Evolutionary conservation across 306 rosid genomes (phyloP).

Genomic region (Lotus japonicus): DNA sequence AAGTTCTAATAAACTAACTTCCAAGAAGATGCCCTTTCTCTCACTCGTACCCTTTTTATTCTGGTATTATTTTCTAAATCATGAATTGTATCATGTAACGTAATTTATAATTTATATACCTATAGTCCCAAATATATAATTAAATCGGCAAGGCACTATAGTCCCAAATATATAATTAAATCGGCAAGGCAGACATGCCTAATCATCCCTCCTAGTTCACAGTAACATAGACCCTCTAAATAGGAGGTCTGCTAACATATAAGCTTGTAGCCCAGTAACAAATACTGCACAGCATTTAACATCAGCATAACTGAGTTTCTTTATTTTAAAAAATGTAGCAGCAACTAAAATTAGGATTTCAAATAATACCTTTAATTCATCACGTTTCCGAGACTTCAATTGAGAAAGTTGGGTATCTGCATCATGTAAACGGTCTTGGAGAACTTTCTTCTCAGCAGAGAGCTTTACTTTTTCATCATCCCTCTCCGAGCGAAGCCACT

Average conservation of each 20-base stretch:
- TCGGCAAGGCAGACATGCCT: neutral
- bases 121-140: too few relatives aligned
- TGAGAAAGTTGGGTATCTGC: constrained; percentile 83
- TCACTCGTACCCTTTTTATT: neutral
- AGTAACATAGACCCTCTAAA: neutral
- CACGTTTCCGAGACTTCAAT: constrained; percentile 91
- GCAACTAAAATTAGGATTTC: neutral
- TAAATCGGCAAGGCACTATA: too few relatives aligned
- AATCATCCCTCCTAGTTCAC: neutral
- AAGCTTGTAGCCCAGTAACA: neutral
- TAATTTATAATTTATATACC: too few relatives aligned
- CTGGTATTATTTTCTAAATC: too few relatives aligned
- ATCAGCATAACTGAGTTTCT: neutral
- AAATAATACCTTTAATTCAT: constrained; percentile 74
- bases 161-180: neutral
- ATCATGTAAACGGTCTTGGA: constrained; percentile 90
- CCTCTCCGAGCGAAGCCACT: constrained; percentile 94
- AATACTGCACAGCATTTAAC: neutral
- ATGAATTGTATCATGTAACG: too few relatives aligned
- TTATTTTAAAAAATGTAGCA: neutral
- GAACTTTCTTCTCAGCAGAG: constrained; percentile 74
- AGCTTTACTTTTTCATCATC: constrained; percentile 75
- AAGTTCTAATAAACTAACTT: neutral
- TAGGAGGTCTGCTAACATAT: neutral
- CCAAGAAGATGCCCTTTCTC: neutral